These are phyloP conservation scores for Hypholoma fasciculare DNA, from an alignment of 768 basidiomycete genomes.

Conservation along the genomic window DNA sequence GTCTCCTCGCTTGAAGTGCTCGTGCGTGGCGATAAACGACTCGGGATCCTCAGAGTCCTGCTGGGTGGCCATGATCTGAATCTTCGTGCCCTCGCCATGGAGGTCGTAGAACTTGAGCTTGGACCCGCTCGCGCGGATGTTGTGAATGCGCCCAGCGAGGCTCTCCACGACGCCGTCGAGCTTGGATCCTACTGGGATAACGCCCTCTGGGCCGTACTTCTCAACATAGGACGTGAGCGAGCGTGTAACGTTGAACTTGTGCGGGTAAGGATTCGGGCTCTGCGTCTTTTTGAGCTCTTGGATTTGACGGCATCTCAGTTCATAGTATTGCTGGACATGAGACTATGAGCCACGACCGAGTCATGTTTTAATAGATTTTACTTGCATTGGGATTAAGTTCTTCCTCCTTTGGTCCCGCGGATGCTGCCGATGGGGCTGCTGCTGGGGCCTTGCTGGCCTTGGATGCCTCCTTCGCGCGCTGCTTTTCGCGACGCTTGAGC, in stretches of 20 bases:
- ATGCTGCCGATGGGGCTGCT: slow-evolving; percentile 38
- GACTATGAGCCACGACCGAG: neutral
- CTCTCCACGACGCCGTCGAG: slow-evolving; percentile 57
- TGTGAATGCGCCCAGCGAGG: slow-evolving; percentile 91
- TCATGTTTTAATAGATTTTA: slow-evolving; percentile 11
- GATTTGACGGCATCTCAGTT: slow-evolving; percentile 88
- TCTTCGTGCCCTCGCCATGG: slow-evolving; percentile 87
- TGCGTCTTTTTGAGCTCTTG: slow-evolving; percentile 81
- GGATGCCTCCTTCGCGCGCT: slow-evolving; percentile 77
- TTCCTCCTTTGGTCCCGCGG: slow-evolving; percentile 63
- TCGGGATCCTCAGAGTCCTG: slow-evolving; percentile 73
- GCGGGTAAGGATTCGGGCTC: slow-evolving; percentile 93
- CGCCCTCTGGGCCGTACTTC: slow-evolving; percentile 71
- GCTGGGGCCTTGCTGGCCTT: slow-evolving; percentile 58
- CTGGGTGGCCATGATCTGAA: slow-evolving; percentile 92
- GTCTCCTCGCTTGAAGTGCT: slow-evolving; percentile 92
- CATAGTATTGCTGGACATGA: slow-evolving; percentile 91
- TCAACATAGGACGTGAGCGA: slow-evolving; percentile 76
- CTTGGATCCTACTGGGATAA: slow-evolving; percentile 67
- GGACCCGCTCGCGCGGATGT: slow-evolving; percentile 76
- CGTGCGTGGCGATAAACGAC: slow-evolving; percentile 70
- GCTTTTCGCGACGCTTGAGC: slow-evolving; percentile 91
- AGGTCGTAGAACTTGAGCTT: slow-evolving; percentile 96
- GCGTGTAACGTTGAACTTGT: slow-evolving; percentile 92
- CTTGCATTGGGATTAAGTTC: slow-evolving; percentile 91